Evolutionary conservation across 805 yeast species (phyloP), one percentile per base, ranked within the genome.

Genomic region (Metschnikowia colocasiae): DNA sequence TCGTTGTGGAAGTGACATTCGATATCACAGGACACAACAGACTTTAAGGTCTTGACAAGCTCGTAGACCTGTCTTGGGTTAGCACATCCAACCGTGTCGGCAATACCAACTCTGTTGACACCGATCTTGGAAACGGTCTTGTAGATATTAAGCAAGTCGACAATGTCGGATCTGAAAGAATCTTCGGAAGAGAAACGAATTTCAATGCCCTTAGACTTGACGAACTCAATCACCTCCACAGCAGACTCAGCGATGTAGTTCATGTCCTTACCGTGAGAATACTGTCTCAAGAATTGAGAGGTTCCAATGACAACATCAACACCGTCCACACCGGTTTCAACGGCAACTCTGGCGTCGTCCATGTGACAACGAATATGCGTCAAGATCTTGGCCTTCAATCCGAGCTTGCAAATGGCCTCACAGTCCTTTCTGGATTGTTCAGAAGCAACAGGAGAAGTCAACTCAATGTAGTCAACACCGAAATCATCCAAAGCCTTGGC

Each of bases 31-130:
- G 72, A 67, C 39, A 79, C 82, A 20, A 79, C 81, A 0, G 80
- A 73, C 61, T 74, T 78, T 58, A 79, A 70, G 16, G 83, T 78
- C 65, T 76, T 75, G 52, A 79, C 80, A 59, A 79, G 71, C 61
- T 79, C 82, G 59, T 76, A 79, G 36, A 79, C 83, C 61, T 79
- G 83, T 71, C 83, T 74, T 54, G 82, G 82, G 64, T 79, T 78
- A 45, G 83, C 83, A 61, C 83, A 78, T 48, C 83, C 83, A 49
- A 79, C 82, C 39, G 83, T 79, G 64, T 79, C 83, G 43, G 83
- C 82, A 62, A 79, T 78, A 64, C 83, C 83, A 43, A 79, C 80
- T 69, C 83, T 72, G 64, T 79, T 74, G 30, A 79, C 83, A 47
- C 83, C 83, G 45, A 79, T 76, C 62, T 79, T 79, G 63, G 77